Conservation (phyloP, 495 filamentous ascomycete species). For the Podospora pseudopauciseta region DNA sequence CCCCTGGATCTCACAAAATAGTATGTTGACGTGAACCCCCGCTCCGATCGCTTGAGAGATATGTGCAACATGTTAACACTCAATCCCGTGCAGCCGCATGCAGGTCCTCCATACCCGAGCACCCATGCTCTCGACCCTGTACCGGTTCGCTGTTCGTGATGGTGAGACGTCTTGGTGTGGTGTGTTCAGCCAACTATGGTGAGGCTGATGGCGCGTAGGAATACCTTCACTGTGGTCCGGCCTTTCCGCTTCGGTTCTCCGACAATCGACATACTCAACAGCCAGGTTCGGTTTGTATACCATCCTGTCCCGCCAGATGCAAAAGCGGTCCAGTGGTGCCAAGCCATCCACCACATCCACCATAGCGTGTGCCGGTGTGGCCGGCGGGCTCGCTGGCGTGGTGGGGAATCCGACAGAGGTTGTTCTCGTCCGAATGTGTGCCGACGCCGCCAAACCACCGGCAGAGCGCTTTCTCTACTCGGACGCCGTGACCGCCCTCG, state of each 20-base stretch:
- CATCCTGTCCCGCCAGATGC: constrained; percentile 28
- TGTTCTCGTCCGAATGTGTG: constrained; percentile 75
- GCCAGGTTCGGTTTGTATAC: constrained; percentile 39
- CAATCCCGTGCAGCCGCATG: constrained; percentile 30
- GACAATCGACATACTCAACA: constrained; percentile 42
- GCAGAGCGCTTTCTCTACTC: constrained; percentile 47
- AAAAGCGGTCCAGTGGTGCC: constrained; percentile 19
- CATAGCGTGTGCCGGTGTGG: constrained; percentile 37
- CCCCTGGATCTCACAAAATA: constrained; percentile 42
- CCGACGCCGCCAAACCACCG: constrained; percentile 65
- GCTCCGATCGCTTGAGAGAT: neutral
- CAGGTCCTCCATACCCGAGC: constrained; percentile 35
- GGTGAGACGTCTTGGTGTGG: constrained; percentile 18
- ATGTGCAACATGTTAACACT: neutral
- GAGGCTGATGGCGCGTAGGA: constrained; percentile 13
- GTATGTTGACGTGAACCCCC: constrained; percentile 17
- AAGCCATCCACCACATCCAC: constrained; percentile 29
- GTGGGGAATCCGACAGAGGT: constrained; percentile 74
- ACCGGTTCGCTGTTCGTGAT: constrained; percentile 36
- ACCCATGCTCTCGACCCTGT: constrained; percentile 34
- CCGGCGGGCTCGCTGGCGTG: constrained; percentile 72
- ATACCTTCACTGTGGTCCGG: constrained; percentile 39
- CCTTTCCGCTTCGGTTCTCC: constrained; percentile 38
- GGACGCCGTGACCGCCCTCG: constrained; percentile 32
- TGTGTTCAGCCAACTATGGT: neutral